Evolutionary conservation across 441 rosid species (phyloP).

Genomic region (Pelargonium fulgidum): DNA sequence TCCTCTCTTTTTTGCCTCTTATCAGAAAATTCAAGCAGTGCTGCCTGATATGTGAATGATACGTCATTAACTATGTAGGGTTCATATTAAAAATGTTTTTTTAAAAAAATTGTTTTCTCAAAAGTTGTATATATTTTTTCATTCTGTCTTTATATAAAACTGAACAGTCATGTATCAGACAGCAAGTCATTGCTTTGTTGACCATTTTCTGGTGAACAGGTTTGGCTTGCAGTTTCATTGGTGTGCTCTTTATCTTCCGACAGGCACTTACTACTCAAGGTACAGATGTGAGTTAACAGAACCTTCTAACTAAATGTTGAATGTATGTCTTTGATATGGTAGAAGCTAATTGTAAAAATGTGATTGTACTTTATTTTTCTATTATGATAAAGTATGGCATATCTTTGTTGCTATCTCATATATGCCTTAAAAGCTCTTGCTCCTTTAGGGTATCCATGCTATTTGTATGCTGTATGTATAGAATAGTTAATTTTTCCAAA

Average conservation of each 20-base stretch:
- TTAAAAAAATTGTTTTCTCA: background rate
- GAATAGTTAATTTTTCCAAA: background rate
- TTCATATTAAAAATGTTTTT: too few species aligned
- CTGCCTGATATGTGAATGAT: too few species aligned
- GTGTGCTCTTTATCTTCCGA: conserved; percentile 66
- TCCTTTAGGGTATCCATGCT: background rate
- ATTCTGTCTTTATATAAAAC: conserved; percentile 4
- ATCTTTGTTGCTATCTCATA: background rate
- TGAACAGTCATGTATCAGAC: background rate
- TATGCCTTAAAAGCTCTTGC: background rate
- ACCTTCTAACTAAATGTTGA: conserved; percentile 26
- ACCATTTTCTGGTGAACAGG: conserved; percentile 35
- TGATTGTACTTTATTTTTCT: background rate
- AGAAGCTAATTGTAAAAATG: background rate
- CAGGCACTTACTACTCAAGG: conserved; percentile 70
- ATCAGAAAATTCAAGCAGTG: too few species aligned
- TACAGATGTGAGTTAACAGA: conserved; percentile 79
- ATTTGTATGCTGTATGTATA: background rate
- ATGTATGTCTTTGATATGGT: conserved; percentile 12
- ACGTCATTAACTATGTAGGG: too few species aligned
- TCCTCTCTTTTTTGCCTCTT: background rate
- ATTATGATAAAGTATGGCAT: background rate
- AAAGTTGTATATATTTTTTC: background rate
- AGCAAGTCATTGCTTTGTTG: conserved; percentile 21
- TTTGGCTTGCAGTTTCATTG: conserved; percentile 84